Evolutionary conservation across 805 yeast species (phyloP), one percentile per base, ranked within the genome.

Genomic region (Pichia heedii): DNA sequence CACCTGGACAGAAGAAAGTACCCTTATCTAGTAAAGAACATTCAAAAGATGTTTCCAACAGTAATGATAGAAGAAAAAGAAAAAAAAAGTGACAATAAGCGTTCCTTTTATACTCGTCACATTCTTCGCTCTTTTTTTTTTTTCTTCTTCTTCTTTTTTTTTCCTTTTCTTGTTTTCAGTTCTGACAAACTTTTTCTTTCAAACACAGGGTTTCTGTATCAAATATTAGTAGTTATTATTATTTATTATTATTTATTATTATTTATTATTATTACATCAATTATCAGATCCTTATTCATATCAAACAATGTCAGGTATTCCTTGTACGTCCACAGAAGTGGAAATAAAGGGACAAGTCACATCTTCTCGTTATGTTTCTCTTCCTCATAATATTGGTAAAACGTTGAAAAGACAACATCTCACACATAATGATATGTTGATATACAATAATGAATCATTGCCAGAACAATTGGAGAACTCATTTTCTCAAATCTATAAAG

Each of bases 321-420:
- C 36, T 0, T 34, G 19, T 15, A 12, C 21, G 7, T 32, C 29
- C 21, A 43, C 46, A 2, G 46, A 43, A 13, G 42, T 39, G 3
- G 12, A 24, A 11, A 21, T 32, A 11, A 15, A 18, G 4, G 32
- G 32, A 5, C 12, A 15, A 1, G 2, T 15, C 8, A 8, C 9
- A 8, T 13, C 6, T 5, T 3, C 16, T 2, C 9, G 15, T 0
- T 11, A 22, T 21, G 27, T 39, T 5, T 11, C 37, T 2, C 34
- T 50, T 12, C 52, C 53, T 5, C 15, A 35, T 3, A 39, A 48
- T 30, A 27, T 47, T 8, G 36, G 36, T 11, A 48, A 46, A 27
- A 22, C 38, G 3, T 34, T 46, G 16, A 45, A 46, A 22, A 32
- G 41, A 33, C 20, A 4, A 11, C 47, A 30, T 3, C 22, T 44